A percentile compares a stretch with the other conserved stretches of the same genome.
These are phyloP conservation scores for Chalciporus piperatoides DNA, from an alignment of 1,284 basidiomycete genomes.

Conservation along the genomic window DNA sequence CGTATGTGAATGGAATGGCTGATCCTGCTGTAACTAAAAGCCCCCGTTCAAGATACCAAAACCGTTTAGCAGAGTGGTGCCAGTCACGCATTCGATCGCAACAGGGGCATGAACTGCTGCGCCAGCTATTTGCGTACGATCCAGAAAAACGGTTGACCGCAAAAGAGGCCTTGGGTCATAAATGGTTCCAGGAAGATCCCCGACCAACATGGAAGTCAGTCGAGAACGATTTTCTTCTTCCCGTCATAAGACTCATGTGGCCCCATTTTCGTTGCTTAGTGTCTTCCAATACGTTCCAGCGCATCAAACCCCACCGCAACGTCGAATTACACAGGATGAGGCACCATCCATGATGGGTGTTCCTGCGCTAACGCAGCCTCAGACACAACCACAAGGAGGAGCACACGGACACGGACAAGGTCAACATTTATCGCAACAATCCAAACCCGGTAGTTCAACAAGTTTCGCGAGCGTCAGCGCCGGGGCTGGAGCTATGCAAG, in stretches of 20 bases:
- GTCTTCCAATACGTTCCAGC: slow-evolving; percentile 55
- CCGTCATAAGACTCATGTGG: slow-evolving; percentile 6
- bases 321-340: slow-evolving; percentile 74
- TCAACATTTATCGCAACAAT: slow-evolving; percentile 41
- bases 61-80: slow-evolving; percentile 79
- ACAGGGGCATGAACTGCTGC: slow-evolving; percentile 81
- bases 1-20: slow-evolving; percentile 41
- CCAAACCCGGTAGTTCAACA: slow-evolving; percentile 45
- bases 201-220: slow-evolving; percentile 70
- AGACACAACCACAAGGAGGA: slow-evolving; percentile 36
- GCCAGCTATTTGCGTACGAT: slow-evolving; percentile 84
- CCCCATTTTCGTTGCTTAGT: slow-evolving; percentile 34
- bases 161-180: slow-evolving; percentile 75
- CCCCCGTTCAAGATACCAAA: slow-evolving; percentile 48
- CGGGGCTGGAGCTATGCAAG: slow-evolving; percentile 38
- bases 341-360: slow-evolving; percentile 73
- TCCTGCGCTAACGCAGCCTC: slow-evolving; percentile 41
- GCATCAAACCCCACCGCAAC: slow-evolving; percentile 65
- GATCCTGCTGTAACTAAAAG: slow-evolving; percentile 7
- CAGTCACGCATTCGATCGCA: slow-evolving; percentile 56
- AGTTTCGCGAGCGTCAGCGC: slow-evolving; percentile 53
- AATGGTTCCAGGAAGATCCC: slow-evolving; percentile 79
- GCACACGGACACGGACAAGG: slow-evolving; percentile 38
- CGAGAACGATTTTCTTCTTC: slow-evolving; percentile 1
- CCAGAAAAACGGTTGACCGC: slow-evolving; percentile 86